These are phyloP conservation scores for Vicia sativa DNA, from an alignment of 306 rosid genomes.

Conservation along the genomic window DNA sequence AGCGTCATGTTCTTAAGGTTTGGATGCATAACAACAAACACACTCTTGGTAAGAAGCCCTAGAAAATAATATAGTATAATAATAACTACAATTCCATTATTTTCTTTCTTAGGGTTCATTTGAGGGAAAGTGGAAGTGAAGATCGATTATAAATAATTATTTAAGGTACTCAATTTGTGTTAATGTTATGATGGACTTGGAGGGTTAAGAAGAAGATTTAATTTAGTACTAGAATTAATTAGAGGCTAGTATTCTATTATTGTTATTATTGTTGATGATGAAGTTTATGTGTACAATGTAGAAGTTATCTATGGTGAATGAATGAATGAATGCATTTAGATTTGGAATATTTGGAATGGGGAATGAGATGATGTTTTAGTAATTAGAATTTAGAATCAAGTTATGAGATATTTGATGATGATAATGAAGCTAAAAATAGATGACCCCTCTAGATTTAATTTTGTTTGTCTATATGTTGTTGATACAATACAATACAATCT, in stretches of 20 bases:
- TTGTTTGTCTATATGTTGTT: slow-evolving; percentile 34
- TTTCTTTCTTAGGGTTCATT: slow-evolving; percentile 53
- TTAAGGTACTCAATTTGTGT: slow-evolving; percentile 31
- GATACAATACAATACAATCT: neutral
- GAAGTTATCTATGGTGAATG: neutral
- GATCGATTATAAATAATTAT: neutral
- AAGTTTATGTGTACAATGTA: neutral
- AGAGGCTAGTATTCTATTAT: slow-evolving; percentile 14
- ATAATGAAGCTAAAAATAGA: slow-evolving; percentile 36
- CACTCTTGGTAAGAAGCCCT: slow-evolving; percentile 99
- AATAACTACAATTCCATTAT: neutral
- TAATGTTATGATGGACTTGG: neutral
- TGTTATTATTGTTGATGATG: neutral
- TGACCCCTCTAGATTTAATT: slow-evolving; percentile 13
- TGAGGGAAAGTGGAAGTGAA: neutral
- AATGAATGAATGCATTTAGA: slow-evolving; percentile 19
- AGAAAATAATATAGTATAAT: neutral
- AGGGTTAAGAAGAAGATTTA: slow-evolving; percentile 14
- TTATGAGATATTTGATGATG: neutral
- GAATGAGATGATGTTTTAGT: slow-evolving; percentile 7
- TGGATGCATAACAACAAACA: slow-evolving; percentile 99
- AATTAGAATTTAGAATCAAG: neutral
- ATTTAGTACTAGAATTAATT: slow-evolving; percentile 24
- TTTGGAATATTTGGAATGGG: slow-evolving; percentile 21
- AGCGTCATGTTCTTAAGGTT: slow-evolving; percentile 94